Percentiles rank a stretch among this genome's conserved stretches.
phyloP scores from a whole-genome alignment of 2,329 filamentous ascomycete species.

The Fusarium tuaranense region DNA sequence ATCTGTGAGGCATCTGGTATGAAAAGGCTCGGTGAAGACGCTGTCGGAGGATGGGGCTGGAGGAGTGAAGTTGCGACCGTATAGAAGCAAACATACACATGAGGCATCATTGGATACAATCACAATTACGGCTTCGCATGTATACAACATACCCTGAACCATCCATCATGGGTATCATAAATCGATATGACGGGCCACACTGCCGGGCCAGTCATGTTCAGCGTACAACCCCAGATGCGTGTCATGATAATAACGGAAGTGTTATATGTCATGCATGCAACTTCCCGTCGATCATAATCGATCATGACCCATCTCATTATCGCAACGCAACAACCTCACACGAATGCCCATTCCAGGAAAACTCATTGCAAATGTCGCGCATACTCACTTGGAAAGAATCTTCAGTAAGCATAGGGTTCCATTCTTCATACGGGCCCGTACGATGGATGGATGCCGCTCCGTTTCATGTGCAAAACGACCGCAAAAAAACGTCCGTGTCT shows the following conservation, averaged over 20 bases:
- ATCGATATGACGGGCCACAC: not conserved
- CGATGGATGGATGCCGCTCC: conserved; percentile 5
- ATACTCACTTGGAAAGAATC: not conserved
- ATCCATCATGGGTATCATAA: not conserved
- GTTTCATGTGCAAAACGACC: conserved; percentile 34
- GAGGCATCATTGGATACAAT: not conserved
- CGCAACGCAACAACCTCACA: not conserved
- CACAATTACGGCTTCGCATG: not conserved
- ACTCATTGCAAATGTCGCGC: not conserved
- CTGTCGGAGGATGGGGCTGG: conserved; percentile 43
- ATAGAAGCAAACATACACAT: conserved; percentile 9
- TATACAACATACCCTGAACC: not conserved
- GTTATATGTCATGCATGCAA: conserved; percentile 10
- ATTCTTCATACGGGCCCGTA: not conserved
- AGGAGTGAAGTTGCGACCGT: conserved; percentile 43
- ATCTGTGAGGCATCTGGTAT: conserved; percentile 45
- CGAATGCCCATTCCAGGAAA: conserved; percentile 1
- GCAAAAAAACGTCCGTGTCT: not conserved
- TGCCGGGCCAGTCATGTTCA: not conserved
- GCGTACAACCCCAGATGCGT: not conserved
- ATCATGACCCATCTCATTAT: not conserved
- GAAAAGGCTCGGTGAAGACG: conserved; percentile 30
- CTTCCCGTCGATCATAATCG: not conserved
- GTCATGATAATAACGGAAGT: not conserved
- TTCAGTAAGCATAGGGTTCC: conserved; percentile 5